A percentile compares a stretch with the other conserved stretches of the same genome.
These are phyloP conservation scores for Aphanomyces euteiches DNA, from an alignment of 352 stramenopile species.

Conservation along the genomic window DNA sequence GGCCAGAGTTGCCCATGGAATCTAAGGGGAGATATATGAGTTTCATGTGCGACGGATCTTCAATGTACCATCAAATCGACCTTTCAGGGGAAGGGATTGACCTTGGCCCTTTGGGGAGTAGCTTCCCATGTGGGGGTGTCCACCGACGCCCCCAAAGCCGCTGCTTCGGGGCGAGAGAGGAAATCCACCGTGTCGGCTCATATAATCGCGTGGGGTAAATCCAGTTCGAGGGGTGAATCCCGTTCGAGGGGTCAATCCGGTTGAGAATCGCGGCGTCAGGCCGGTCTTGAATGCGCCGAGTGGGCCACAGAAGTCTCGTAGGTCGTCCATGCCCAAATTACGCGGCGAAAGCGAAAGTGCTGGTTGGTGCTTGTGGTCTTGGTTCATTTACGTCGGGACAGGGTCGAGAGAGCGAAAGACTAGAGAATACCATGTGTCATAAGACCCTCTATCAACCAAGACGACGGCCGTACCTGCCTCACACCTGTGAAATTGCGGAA, in stretches of 20 bases:
- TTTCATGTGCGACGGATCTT: background rate
- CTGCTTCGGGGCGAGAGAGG: slow-evolving; percentile 11
- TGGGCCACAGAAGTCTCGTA: slow-evolving; percentile 76
- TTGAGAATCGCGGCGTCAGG: slow-evolving; percentile 75
- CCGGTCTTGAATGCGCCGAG: slow-evolving; percentile 81
- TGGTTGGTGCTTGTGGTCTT: slow-evolving; percentile 39
- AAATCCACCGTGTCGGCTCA: slow-evolving; percentile 21
- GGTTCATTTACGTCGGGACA: background rate
- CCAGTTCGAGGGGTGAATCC: slow-evolving; percentile 78
- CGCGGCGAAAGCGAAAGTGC: slow-evolving; percentile 70
- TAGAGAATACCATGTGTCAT: background rate
- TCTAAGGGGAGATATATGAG: slow-evolving; percentile 4
- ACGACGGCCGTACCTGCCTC: slow-evolving; percentile 1
- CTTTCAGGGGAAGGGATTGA: slow-evolving; percentile 3
- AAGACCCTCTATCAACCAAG: background rate
- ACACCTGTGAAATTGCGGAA: slow-evolving; percentile 19
- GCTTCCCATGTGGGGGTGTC: slow-evolving; percentile 13
- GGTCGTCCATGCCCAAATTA: slow-evolving; percentile 80
- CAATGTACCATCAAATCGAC: slow-evolving; percentile 35
- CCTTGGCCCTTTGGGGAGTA: slow-evolving; percentile 20
- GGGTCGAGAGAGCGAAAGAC: background rate
- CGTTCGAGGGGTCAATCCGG: slow-evolving; percentile 69
- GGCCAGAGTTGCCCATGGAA: slow-evolving; percentile 35
- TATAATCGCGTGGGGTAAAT: slow-evolving; percentile 63
- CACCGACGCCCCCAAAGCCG: slow-evolving; percentile 18